Base-by-base conservation (phyloP, 441 rosid genomes). In the Gossypium armourianum region DNA sequence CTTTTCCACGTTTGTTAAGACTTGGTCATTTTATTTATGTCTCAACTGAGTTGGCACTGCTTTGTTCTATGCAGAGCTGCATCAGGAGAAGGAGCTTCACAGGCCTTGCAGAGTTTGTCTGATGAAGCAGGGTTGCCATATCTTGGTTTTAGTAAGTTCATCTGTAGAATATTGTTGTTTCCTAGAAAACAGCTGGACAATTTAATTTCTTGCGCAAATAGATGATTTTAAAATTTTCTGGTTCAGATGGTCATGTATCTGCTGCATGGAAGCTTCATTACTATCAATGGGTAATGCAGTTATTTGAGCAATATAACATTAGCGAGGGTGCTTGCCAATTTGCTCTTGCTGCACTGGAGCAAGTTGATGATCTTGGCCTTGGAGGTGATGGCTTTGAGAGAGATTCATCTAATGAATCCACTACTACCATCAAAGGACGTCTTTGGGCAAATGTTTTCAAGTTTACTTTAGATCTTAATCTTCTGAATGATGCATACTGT, bases 301-400 rank as follows among this genome's bases (percentile, higher is more conserved):
- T 87, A 60, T 95, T 95, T 77, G 98, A 95, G 87, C 97, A 85
- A 80, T 88, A 90, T 84, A 83, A 83, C 82, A 78, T 90, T 70
- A 86, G 88, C 73, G 95, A 89, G 79, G 99, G 98, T 75, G 96
- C 97, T 82, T 88, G 83, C 75, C 97, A 89, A 80, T 95, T 95
- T 90, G 95, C 98, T 58, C 91, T 88, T 73, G 97, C 98, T 60
- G 98, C 97, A 76, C 93, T 95, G 76, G 99, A 95, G 89, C 97
- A 92, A 86, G 98, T 92, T 74, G 98, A 95, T 71, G 92, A 90
- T 80, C 80, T 83, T 70, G 66, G 67, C 72, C 79, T 65, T 75
- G 70, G 77, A 78, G 84, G 79, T 63, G 85, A 80, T 77, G 54
- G 72, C 56, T n/a, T 43, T 60, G 76, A 62, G 73, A 77, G 72